Evolutionary conservation across 345 rosid species (phyloP).

Genomic region (Citrus inodora): DNA sequence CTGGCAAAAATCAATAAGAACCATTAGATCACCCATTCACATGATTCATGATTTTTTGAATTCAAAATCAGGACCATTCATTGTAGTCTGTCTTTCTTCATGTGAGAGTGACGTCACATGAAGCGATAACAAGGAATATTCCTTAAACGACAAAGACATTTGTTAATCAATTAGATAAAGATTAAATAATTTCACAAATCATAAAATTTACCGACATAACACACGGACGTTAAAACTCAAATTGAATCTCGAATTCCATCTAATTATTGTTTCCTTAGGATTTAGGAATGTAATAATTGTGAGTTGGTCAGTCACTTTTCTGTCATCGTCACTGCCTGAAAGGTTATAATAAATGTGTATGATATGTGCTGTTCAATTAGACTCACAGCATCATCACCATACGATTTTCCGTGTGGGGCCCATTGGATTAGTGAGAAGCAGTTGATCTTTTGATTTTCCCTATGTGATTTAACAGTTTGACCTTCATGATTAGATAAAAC

Average conservation of each 20-base stretch:
- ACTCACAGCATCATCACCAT: background rate
- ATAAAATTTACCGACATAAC: too few species aligned
- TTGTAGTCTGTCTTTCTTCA: background rate
- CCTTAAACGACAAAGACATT: background rate
- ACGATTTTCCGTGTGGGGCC: background rate
- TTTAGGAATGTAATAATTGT: background rate
- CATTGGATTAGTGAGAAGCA: background rate
- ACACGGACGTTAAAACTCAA: too few species aligned
- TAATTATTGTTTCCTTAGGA: too few species aligned
- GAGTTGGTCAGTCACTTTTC: background rate
- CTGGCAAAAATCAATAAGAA: constrained; percentile 33
- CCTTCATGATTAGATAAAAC: background rate
- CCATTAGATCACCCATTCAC: background rate
- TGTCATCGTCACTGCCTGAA: background rate
- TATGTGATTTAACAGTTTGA: background rate
- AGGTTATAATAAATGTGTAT: background rate
- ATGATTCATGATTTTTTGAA: background rate
- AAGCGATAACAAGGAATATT: constrained; percentile 25
- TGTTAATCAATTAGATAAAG: too few species aligned
- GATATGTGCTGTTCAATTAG: background rate
- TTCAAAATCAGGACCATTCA: background rate
- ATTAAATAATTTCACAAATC: too few species aligned
- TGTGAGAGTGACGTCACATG: background rate
- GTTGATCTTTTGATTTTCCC: background rate
- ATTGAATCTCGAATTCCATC: too few species aligned